Evolutionary conservation across 805 yeast species (phyloP).

Genomic region (Candida montana): DNA sequence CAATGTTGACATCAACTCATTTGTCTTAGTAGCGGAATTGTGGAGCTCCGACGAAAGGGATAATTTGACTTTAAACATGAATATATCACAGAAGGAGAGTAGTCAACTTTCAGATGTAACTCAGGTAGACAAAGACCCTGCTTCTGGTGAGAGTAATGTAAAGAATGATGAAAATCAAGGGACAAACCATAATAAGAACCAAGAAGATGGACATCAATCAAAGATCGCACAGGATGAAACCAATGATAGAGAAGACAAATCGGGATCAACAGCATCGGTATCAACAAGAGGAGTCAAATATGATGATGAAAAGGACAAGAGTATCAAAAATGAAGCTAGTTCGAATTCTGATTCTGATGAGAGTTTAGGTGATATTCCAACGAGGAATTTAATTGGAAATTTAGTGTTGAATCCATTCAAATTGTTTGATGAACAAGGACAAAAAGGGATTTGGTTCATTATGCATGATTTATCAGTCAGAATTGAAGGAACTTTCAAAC

Average conservation of each 20-base stretch:
- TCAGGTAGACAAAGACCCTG: too few species aligned
- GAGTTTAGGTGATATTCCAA: slow-evolving; percentile 23
- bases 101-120: not conserved
- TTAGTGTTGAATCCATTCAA: slow-evolving; percentile 35
- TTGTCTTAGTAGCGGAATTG: slow-evolving; percentile 35
- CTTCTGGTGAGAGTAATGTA: too few species aligned
- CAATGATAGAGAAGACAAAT: not conserved
- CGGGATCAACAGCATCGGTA: not conserved
- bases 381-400: slow-evolving; percentile 35
- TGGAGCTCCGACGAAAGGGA: slow-evolving; percentile 32
- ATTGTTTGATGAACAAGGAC: slow-evolving; percentile 30
- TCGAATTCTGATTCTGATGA: slow-evolving; percentile 9
- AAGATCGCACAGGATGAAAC: too few species aligned
- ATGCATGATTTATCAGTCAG: slow-evolving; percentile 37
- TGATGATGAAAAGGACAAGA: too few species aligned
- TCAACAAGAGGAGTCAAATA: too few species aligned
- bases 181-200: too few species aligned
- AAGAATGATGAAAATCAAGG: too few species aligned
- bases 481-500: slow-evolving; percentile 37
- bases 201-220: too few species aligned
- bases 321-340: too few species aligned
- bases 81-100: slow-evolving; percentile 2
- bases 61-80: slow-evolving; percentile 19
- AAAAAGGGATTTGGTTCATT: slow-evolving; percentile 38
- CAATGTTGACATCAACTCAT: slow-evolving; percentile 28